Conservation (phyloP, 2,329 filamentous ascomycete genomes). For the Cercospora janseana region DNA sequence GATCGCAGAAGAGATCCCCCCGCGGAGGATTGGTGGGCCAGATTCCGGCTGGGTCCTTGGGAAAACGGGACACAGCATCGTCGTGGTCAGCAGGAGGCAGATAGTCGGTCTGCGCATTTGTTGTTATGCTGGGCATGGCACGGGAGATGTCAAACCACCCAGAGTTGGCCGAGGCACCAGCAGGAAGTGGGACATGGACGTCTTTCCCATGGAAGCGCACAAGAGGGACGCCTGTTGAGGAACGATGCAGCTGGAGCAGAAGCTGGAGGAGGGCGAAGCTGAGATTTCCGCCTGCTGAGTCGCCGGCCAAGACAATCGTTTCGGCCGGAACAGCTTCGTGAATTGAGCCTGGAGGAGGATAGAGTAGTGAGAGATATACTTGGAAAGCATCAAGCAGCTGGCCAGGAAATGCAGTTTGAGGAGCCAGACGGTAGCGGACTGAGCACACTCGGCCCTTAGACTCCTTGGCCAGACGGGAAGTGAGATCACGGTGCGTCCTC, state of each 20-base stretch:
- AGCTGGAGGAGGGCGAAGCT: conserved; percentile 65
- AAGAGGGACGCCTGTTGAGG: conserved; percentile 42
- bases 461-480: conserved; percentile 62
- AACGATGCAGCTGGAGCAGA: conserved; percentile 60
- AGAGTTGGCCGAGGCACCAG: conserved; percentile 60
- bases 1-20: conserved; percentile 50
- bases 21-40: conserved; percentile 50
- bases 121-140: conserved; percentile 56
- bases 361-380: conserved; percentile 69
- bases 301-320: conserved; percentile 70
- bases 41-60: conserved; percentile 45
- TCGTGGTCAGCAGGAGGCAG: conserved; percentile 50
- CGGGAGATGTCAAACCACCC: conserved; percentile 72
- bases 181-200: conserved; percentile 64
- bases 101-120: conserved; percentile 61
- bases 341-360: conserved; percentile 65
- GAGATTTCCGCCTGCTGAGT: conserved; percentile 74
- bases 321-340: conserved; percentile 64
- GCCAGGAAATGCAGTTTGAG: conserved; percentile 71
- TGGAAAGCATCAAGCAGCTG: conserved; percentile 70
- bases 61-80: conserved; percentile 39
- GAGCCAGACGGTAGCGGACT: conserved; percentile 71
- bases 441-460: conserved; percentile 68
- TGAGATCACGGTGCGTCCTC: conserved; percentile 59
- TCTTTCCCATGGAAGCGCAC: conserved; percentile 61